These are phyloP conservation scores for Xylariales sp. DNA, from an alignment of 2,329 filamentous ascomycete species.

Conservation along the genomic window DNA sequence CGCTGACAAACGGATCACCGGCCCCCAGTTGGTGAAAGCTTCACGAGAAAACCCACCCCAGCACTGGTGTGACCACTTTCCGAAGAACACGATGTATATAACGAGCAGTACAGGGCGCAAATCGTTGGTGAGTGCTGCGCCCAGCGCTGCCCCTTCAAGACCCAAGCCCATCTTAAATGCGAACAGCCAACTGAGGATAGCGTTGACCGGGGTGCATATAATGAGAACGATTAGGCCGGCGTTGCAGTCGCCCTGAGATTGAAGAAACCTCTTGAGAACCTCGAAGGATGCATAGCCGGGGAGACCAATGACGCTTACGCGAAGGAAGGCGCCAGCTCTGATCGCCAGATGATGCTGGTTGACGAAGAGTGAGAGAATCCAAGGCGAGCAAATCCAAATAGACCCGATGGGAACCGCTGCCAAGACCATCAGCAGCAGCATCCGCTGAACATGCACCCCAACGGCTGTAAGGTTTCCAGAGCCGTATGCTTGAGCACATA, in stretches of 20 bases:
- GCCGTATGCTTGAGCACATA: conserved; percentile 48
- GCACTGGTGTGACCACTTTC: conserved; percentile 36
- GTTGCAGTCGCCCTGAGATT: conserved; percentile 50
- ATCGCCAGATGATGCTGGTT: conserved; percentile 41
- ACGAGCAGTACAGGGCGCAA: conserved; percentile 43
- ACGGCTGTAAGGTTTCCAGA: conserved; percentile 42
- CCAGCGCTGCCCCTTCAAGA: conserved; percentile 46
- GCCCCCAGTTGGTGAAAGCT: conserved; percentile 33
- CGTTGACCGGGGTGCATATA: conserved; percentile 43
- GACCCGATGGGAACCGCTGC: conserved; percentile 42
- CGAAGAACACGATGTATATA: conserved; percentile 38
- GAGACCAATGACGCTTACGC: conserved; percentile 42
- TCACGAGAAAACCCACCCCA: conserved; percentile 37
- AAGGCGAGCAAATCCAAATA: conserved; percentile 44
- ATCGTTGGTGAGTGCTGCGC: conserved; percentile 43
- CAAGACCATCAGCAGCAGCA: conserved; percentile 44
- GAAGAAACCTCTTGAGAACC: conserved; percentile 48
- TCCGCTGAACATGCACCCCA: conserved; percentile 48
- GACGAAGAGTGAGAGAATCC: conserved; percentile 39
- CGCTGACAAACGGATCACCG: conserved; percentile 32
- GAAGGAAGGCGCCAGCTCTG: conserved; percentile 44
- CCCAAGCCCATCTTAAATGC: conserved; percentile 38
- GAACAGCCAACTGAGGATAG: conserved; percentile 44
- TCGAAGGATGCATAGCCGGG: conserved; percentile 52
- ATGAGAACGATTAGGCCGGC: conserved; percentile 42